Evolutionary conservation across 2,329 filamentous ascomycete genomes (phyloP).

Genomic region (Apiospora marii): DNA sequence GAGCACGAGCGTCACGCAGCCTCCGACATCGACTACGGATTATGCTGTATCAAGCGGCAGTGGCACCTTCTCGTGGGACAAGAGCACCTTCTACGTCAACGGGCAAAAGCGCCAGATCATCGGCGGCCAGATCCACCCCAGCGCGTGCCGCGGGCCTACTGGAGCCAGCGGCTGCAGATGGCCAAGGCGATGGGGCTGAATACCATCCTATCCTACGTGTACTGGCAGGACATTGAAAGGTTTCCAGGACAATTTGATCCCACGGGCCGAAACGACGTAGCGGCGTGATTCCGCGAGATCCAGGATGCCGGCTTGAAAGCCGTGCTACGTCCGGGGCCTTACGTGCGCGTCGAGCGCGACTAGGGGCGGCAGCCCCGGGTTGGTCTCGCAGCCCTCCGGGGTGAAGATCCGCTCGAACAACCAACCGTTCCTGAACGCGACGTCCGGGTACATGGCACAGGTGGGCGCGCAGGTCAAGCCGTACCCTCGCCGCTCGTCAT

Average conservation of each 20-base stretch:
- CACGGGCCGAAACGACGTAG: slow-evolving; percentile 53
- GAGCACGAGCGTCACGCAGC: not conserved
- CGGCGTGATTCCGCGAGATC: slow-evolving; percentile 54
- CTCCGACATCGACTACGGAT: not conserved
- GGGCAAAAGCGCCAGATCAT: slow-evolving; percentile 52
- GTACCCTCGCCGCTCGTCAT: slow-evolving; percentile 47
- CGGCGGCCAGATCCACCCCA: slow-evolving; percentile 61
- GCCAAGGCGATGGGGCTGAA: slow-evolving; percentile 57
- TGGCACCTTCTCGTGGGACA: slow-evolving; percentile 49
- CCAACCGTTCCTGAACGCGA: slow-evolving; percentile 47
- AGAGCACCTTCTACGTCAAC: slow-evolving; percentile 48
- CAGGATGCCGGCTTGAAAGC: slow-evolving; percentile 56
- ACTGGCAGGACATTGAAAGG: slow-evolving; percentile 58
- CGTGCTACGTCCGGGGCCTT: slow-evolving; percentile 55
- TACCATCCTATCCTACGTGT: slow-evolving; percentile 59
- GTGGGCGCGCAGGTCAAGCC: slow-evolving; percentile 31
- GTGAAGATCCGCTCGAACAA: slow-evolving; percentile 52
- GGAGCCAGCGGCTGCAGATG: slow-evolving; percentile 53
- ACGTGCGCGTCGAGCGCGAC: slow-evolving; percentile 57
- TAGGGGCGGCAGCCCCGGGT: slow-evolving; percentile 58
- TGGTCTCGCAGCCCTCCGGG: slow-evolving; percentile 50
- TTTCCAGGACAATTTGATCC: slow-evolving; percentile 47
- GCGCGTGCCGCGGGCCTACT: slow-evolving; percentile 55
- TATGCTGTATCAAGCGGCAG: not conserved
- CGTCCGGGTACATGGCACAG: slow-evolving; percentile 49